A percentile compares a stretch with the other conserved stretches of the same genome.
phyloP scores from a whole-genome alignment of 306 rosid species.

The Fragaria nilgerrensis region DNA sequence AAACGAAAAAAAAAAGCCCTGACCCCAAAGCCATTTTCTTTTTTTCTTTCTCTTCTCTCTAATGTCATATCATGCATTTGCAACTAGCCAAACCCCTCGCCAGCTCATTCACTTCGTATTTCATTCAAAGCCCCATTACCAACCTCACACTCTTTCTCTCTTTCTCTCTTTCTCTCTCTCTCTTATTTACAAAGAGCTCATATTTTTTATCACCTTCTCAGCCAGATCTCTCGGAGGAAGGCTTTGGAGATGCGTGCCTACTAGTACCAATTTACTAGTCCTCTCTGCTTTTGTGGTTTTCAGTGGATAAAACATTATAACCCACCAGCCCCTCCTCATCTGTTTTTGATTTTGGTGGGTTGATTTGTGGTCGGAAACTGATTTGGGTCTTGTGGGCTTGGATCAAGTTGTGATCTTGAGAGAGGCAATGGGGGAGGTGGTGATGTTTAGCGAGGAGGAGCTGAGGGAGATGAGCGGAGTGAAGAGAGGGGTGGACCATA shows the following conservation, averaged over 20 bases:
- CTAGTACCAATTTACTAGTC: constrained; percentile 16
- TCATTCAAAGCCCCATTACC: constrained; percentile 51
- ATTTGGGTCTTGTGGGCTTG: constrained; percentile 24
- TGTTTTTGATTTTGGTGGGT: constrained; percentile 2
- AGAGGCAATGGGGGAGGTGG: constrained; percentile 55
- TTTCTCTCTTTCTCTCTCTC: constrained; percentile 18
- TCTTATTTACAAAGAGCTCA: neutral
- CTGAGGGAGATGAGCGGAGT: constrained; percentile 84
- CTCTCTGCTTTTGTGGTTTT: neutral
- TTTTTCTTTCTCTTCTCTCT: constrained; percentile 27
- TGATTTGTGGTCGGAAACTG: constrained; percentile 35
- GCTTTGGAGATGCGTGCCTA: constrained; percentile 49
- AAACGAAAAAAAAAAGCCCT: constrained; percentile 24
- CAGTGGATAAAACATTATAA: constrained; percentile 11
- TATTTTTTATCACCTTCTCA: neutral
- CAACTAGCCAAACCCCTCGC: constrained; percentile 31
- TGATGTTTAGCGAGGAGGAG: constrained; percentile 83
- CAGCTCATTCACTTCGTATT: constrained; percentile 58
- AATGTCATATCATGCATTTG: constrained; percentile 80
- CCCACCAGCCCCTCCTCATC: constrained; percentile 24
- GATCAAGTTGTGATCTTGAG: constrained; percentile 41
- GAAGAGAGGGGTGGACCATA: constrained; percentile 57
- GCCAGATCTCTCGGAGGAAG: constrained; percentile 69
- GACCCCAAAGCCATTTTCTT: constrained; percentile 37
- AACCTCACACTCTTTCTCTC: constrained; percentile 19